A percentile compares a stretch with the other conserved stretches of the same genome.
Conservation (phyloP, 305 asterid genomes). For the Plantago coronopus region DNA sequence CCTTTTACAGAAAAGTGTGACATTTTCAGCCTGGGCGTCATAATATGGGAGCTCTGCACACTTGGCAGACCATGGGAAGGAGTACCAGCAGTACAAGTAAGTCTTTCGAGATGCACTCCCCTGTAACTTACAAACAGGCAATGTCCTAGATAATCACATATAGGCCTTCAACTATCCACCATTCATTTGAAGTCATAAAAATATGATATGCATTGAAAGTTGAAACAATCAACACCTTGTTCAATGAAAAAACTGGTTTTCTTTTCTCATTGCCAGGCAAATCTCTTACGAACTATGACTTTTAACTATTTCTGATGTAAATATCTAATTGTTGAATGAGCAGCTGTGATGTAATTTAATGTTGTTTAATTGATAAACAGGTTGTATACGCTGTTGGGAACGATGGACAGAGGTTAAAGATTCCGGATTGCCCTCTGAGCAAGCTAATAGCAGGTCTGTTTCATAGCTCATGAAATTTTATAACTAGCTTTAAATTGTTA, state of each 20-base stretch:
- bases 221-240: no score
- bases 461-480: background rate
- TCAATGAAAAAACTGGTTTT: background rate
- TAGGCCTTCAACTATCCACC: no score
- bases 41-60: slow-evolving; percentile 97
- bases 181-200: no score
- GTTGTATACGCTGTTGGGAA: slow-evolving; percentile 91
- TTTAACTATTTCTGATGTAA: background rate
- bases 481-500: background rate
- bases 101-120: slow-evolving; percentile 6
- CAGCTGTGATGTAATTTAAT: background rate
- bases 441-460: slow-evolving; percentile 68
- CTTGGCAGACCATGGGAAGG: slow-evolving; percentile 93
- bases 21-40: slow-evolving; percentile 88
- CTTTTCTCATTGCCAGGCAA: background rate
- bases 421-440: slow-evolving; percentile 91
- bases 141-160: no score
- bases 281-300: background rate
- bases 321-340: no score
- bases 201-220: no score
- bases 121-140: background rate
- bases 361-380: slow-evolving; percentile 28
- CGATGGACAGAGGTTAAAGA: slow-evolving; percentile 81
- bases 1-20: slow-evolving; percentile 94
- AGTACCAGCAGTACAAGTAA: slow-evolving; percentile 72